Conservation (phyloP, 192 early-diverging fungal genomes). For the Mortierella alpina region DNA sequence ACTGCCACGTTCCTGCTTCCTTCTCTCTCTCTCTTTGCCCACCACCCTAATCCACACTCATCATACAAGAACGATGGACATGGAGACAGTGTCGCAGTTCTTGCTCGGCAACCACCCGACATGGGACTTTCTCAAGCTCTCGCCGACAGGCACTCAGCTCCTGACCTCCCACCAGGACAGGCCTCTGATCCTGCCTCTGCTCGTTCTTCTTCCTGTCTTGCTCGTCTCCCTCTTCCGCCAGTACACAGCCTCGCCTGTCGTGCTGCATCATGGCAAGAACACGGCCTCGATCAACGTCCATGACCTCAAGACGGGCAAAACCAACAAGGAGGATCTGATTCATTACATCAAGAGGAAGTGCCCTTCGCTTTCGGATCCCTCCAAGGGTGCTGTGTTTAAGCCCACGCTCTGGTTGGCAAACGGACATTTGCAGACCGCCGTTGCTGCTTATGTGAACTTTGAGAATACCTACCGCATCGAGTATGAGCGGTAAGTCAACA, state of each 20-base stretch:
- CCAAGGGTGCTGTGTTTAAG: conserved; percentile 30
- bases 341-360: conserved; percentile 39
- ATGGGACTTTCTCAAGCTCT: conserved; percentile 29
- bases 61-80: conserved; percentile 15
- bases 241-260: conserved; percentile 25
- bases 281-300: conserved; percentile 22
- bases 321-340: conserved; percentile 20
- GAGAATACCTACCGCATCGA: conserved; percentile 52
- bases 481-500: conserved; percentile 70
- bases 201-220: conserved; percentile 29
- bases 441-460: conserved; percentile 62
- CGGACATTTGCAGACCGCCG: conserved; percentile 86
- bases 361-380: conserved; percentile 41
- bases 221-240: conserved; percentile 25
- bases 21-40: conserved; percentile 1
- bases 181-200: conserved; percentile 20
- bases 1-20: too few relatives aligned
- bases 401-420: conserved; percentile 79
- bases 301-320: conserved; percentile 22
- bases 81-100: conserved; percentile 40
- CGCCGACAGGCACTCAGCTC: conserved; percentile 3
- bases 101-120: conserved; percentile 33
- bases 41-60: background rate
- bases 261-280: conserved; percentile 21
- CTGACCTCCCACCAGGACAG: conserved; percentile 10